Base-by-base conservation (phyloP, 2,329 filamentous ascomycete species). In the Colletotrichum sp. region DNA sequence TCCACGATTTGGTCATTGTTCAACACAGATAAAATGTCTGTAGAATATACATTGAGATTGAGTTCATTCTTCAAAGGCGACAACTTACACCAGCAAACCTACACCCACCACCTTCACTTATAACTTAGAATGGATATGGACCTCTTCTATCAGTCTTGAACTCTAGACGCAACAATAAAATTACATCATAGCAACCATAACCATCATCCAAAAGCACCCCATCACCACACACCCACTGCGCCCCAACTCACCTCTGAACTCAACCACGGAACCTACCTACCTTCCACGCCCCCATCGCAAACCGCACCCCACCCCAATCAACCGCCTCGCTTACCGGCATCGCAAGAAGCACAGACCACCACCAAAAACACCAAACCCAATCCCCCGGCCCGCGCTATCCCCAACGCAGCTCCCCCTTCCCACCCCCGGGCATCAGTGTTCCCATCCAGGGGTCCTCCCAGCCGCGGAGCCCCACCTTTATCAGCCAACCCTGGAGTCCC, bases 401-500 rank as follows among this genome's bases (percentile, higher is more conserved):
- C 4, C 10, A 36, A 39, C 26, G 2, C 30, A 21, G 13, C 6
- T 67, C 21, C n/a, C 26, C 26, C 57, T 61, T 24, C 55, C 55
- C 55, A 59, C 55, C 39, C 39, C 3, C 34, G 34, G 3, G 18
- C 18, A 10, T 48, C 39, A 43, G 39, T 43, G 18, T 43, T 43
- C 39, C 18, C 39, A 48, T n/a, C 9, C 39, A n/a, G 28, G 24
- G 55, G 55, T 26, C 59, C 18, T 30, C 28, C 28, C 18, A n/a
- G 28, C 21, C 10, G 39, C 10, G 32, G 12, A 7, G 32, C 2
- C 18, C 30, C 59, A 32, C 59, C 59, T 21, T 63, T 63, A 63
- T 65, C 63, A n/a, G 9, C 63, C 63, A 65, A 30, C 30, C 30
- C 34, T 66, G 43, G 43, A 52, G 43, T 21, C 43, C 39, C 21